These are phyloP conservation scores for Fomes fomentarius DNA, from an alignment of 1,284 basidiomycete species.

Conservation along the genomic window DNA sequence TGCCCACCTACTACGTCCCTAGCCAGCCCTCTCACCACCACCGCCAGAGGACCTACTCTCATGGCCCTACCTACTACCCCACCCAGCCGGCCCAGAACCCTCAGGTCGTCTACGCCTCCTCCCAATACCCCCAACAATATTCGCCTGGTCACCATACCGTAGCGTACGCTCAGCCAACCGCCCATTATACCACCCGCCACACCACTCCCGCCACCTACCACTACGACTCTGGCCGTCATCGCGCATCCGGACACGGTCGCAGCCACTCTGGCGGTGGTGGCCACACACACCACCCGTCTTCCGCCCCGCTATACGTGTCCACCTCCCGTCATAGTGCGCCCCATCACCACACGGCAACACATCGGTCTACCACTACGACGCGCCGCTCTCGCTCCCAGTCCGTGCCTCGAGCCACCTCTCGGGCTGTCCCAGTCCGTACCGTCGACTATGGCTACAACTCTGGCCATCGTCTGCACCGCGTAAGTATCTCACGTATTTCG, in stretches of 20 bases:
- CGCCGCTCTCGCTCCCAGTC: slow-evolving; percentile 27
- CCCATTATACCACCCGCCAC: slow-evolving; percentile 18
- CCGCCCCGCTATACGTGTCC: slow-evolving; percentile 16
- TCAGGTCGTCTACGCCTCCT: slow-evolving; percentile 20
- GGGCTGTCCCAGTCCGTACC: too few relatives aligned
- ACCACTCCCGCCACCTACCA: slow-evolving; percentile 26
- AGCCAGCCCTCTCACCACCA: slow-evolving; percentile 19
- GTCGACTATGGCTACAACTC: slow-evolving; percentile 11
- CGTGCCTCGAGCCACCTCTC: slow-evolving; percentile 19
- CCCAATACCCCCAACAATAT: slow-evolving; percentile 11
- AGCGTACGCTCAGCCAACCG: slow-evolving; percentile 12
- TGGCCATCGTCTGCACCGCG: slow-evolving; percentile 11
- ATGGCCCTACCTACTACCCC: too few relatives aligned
- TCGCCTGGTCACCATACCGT: slow-evolving; percentile 16
- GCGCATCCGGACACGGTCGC: slow-evolving; percentile 19
- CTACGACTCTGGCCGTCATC: slow-evolving; percentile 15
- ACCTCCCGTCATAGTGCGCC: slow-evolving; percentile 9
- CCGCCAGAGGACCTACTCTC: slow-evolving; percentile 26
- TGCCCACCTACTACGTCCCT: slow-evolving; percentile 31
- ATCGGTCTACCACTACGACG: slow-evolving; percentile 1
- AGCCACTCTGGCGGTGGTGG: slow-evolving; percentile 19
- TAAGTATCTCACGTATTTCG: background rate
- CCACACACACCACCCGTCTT: slow-evolving; percentile 16
- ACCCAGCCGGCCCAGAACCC: slow-evolving; percentile 10
- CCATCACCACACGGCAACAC: slow-evolving; percentile 4